Percentiles rank a stretch among this genome's conserved stretches.
These are phyloP conservation scores for Backusella tarrabulga DNA, from an alignment of 192 early-diverging fungal genomes.

Conservation along the genomic window DNA sequence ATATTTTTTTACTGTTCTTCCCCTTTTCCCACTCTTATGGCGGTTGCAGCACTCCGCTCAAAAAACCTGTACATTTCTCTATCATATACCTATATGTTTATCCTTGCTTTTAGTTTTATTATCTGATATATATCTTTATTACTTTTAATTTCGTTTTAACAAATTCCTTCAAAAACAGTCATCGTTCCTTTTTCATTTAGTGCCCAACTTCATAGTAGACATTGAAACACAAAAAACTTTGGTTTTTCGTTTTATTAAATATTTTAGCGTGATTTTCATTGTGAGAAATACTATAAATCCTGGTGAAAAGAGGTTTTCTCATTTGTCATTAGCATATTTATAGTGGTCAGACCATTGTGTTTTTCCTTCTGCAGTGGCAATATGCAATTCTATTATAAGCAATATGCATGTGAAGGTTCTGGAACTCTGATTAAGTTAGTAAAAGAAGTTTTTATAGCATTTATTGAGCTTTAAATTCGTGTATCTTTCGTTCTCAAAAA, in stretches of 20 bases:
- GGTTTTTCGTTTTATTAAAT: background rate
- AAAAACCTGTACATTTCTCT: background rate
- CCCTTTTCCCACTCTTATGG: background rate
- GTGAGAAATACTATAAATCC: background rate
- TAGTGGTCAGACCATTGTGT: background rate
- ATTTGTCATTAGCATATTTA: background rate
- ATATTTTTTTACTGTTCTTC: background rate
- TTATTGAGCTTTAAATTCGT: background rate
- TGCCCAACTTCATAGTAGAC: background rate
- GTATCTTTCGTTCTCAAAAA: background rate
- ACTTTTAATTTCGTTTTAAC: background rate
- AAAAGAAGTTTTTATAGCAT: background rate
- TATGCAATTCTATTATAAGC: background rate
- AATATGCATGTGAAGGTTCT: slow-evolving; percentile 1
- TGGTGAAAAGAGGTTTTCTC: background rate
- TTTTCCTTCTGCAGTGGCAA: background rate
- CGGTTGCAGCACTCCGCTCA: background rate
- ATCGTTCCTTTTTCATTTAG: background rate
- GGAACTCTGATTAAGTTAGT: background rate
- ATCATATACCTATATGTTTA: background rate
- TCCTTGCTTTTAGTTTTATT: background rate
- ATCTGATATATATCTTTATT: background rate
- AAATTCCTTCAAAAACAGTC: slow-evolving; percentile 1
- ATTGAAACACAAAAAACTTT: background rate
- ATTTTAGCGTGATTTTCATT: background rate